Base-by-base conservation (phyloP, 139 green algal genomes). In the Eudorina sp. region DNA sequence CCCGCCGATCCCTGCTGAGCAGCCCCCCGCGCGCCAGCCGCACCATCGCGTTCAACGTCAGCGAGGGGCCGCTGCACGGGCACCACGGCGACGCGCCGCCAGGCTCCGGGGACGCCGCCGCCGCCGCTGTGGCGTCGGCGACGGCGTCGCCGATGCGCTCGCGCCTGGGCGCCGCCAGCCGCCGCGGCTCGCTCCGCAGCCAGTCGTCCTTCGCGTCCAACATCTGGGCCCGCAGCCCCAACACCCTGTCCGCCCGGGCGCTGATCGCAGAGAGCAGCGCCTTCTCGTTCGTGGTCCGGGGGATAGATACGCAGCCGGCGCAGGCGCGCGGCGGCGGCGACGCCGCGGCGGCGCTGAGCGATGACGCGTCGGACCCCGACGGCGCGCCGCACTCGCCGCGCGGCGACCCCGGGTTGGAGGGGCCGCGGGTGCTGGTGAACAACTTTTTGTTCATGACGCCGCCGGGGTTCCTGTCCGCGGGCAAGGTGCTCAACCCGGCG, bases 401-500 rank as follows among this genome's bases (percentile, higher is more conserved):
- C 23, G 68, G 68, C 68, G 68, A 16, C 36, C 7, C 23, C 70
- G 70, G 40, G 77, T 21, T 19, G 74, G n/a, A 9, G 46, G n/a
- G 14, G 45, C 46, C 45, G 36, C 77, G 11, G 25, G 21, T 9
- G n/a, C 43, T 76, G 11, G 80, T 86, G 1, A 64, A 86, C 43
- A 76, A 76, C 62, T 86, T 86, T 40, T 21, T 86, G 43, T 31
- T 77, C 80, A 46, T 86, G 38, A 76, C 29, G 29, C 60, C 62
- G 43, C 80, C 80, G 2, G 80, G 80, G 27, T 77, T 86, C 41
- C 80, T 86, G 0, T 64, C 80, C 3, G 62, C 80, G 41, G 80
- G 80, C 60, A 86, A 86, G 62, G 43, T 86, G 13, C 80, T 86
- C 29, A 86, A 86, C 45, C 80, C 80, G 3, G 43, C 41, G 80